phyloP scores from a whole-genome alignment of 192 early-diverging fungal genomes.

The Gamsiella multidivaricata region DNA sequence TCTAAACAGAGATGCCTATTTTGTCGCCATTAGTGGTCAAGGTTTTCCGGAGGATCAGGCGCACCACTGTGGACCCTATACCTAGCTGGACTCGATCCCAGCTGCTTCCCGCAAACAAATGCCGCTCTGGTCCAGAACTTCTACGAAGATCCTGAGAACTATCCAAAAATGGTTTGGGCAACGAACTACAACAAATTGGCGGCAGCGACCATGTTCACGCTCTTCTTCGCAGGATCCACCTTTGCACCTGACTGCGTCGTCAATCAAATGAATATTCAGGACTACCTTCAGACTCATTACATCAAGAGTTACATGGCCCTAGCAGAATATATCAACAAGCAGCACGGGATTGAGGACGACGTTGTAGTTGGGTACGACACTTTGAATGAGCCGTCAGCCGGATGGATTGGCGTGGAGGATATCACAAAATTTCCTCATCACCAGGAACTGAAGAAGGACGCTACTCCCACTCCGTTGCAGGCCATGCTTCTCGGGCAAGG shows the following conservation, averaged over 20 bases:
- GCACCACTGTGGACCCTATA: constrained; percentile 66
- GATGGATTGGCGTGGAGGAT: constrained; percentile 59
- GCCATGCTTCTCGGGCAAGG: constrained; percentile 64
- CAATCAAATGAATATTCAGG: constrained; percentile 64
- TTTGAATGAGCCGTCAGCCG: constrained; percentile 67
- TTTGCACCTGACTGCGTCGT: constrained; percentile 64
- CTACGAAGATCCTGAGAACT: constrained; percentile 56
- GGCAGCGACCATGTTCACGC: constrained; percentile 65
- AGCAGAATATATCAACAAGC: constrained; percentile 53
- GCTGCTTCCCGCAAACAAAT: constrained; percentile 54
- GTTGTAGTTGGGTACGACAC: constrained; percentile 67
- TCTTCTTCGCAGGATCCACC: constrained; percentile 61
- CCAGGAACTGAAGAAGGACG: constrained; percentile 60
- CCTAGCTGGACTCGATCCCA: constrained; percentile 62
- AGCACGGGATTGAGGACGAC: constrained; percentile 51
- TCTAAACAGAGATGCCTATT: too few species aligned
- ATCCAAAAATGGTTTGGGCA: constrained; percentile 70
- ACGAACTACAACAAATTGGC: constrained; percentile 70
- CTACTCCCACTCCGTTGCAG: constrained; percentile 66
- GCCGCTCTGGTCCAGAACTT: constrained; percentile 67
- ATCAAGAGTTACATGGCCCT: constrained; percentile 58
- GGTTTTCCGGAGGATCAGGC: constrained; percentile 68
- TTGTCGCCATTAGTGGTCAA: constrained; percentile 67
- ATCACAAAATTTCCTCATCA: constrained; percentile 56
- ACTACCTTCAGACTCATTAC: constrained; percentile 67